phyloP scores from a whole-genome alignment of 257 asterid genomes.

The Forsythia suspensa region DNA sequence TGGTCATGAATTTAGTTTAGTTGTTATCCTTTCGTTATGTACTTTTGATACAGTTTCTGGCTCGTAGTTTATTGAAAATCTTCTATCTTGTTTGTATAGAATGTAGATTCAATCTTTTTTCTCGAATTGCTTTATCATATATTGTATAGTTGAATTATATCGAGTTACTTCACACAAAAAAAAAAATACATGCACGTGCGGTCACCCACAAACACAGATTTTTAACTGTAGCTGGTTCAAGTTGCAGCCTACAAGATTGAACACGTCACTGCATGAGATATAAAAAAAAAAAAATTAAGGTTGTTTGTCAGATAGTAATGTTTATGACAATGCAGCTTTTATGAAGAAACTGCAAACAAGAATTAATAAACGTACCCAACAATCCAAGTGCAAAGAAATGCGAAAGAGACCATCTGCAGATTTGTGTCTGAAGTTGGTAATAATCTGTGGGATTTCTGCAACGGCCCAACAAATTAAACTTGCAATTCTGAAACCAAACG shows the following conservation, averaged over 20 bases:
- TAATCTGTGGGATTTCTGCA: constrained; percentile 63
- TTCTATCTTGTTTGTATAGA: too few relatives aligned
- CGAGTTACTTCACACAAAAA: too few relatives aligned
- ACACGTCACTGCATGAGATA: constrained; percentile 37
- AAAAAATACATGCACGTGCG: too few relatives aligned
- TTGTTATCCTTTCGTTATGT: too few relatives aligned
- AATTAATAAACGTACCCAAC: constrained; percentile 33
- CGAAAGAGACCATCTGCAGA: constrained; percentile 54
- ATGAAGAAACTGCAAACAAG: neutral
- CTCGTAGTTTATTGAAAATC: too few relatives aligned
- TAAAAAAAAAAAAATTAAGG: neutral
- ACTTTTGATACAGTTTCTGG: too few relatives aligned
- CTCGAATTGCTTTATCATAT: too few relatives aligned
- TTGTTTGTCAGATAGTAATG: neutral
- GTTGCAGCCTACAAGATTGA: too few relatives aligned
- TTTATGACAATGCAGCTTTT: neutral
- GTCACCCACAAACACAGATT: too few relatives aligned
- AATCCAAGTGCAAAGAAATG: constrained; percentile 60
- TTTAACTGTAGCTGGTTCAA: neutral
- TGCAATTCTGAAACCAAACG: constrained; percentile 49
- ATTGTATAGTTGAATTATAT: too few relatives aligned
- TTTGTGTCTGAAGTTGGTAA: constrained; percentile 47
- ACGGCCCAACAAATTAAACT: constrained; percentile 53
- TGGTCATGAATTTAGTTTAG: too few relatives aligned
- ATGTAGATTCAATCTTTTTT: too few relatives aligned